A percentile compares a stretch with the other conserved stretches of the same genome.
Evolutionary conservation across 768 basidiomycete genomes (phyloP).

Genomic region (Russula dissimulans): DNA sequence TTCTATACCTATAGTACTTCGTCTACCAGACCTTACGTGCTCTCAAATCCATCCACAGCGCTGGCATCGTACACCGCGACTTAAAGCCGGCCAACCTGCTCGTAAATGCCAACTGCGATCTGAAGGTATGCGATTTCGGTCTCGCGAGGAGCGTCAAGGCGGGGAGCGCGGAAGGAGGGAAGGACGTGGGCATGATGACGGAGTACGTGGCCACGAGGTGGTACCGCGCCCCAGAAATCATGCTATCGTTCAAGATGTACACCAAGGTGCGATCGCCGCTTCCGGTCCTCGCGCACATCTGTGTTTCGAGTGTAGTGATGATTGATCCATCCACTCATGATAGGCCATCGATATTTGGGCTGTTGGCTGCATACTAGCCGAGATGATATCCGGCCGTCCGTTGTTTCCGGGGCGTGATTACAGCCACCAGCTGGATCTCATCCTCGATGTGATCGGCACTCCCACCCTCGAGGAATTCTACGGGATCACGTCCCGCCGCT

Average conservation of each 20-base stretch:
- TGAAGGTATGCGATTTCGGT: conserved; percentile 87
- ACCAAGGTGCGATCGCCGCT: conserved; percentile 41
- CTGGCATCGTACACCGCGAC: conserved; percentile 71
- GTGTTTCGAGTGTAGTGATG: no score
- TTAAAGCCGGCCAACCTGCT: conserved; percentile 84
- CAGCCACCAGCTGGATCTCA: conserved; percentile 80
- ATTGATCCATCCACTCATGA: neutral
- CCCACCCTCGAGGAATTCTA: conserved; percentile 88
- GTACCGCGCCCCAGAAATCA: conserved; percentile 92
- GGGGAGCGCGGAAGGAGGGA: conserved; percentile 40
- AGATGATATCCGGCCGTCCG: conserved; percentile 71
- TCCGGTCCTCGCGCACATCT: no score
- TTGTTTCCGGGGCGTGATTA: conserved; percentile 86
- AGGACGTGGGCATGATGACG: conserved; percentile 63
- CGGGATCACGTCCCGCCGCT: conserved; percentile 76
- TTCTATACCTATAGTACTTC: conserved; percentile 46
- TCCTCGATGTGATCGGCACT: conserved; percentile 83
- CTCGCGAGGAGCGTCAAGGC: conserved; percentile 60
- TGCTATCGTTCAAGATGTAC: conserved; percentile 90
- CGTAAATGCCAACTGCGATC: conserved; percentile 82
- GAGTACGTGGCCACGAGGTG: conserved; percentile 88
- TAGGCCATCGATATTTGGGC: conserved; percentile 70
- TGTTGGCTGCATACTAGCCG: conserved; percentile 69
- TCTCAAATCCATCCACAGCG: conserved; percentile 83
- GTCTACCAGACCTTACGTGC: conserved; percentile 79